Evolutionary conservation across 1,284 basidiomycete genomes (phyloP), one percentile per base, ranked within the genome.

Genomic region (Trichosporon faecale): DNA sequence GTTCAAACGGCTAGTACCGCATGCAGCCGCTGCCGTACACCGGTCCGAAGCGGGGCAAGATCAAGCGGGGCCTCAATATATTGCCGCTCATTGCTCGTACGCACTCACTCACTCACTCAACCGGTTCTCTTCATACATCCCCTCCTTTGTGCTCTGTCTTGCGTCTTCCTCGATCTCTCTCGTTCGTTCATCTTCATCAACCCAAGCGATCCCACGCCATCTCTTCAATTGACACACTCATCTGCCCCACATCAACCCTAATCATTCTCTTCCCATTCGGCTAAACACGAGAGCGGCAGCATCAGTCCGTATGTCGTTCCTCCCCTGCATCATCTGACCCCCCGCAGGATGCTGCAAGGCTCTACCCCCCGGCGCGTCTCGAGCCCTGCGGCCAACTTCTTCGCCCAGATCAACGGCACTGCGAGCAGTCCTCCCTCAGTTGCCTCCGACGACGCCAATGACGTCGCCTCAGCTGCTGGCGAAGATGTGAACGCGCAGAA

Each of bases 331-430:
- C 57, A 8, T 25, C 57, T 31, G 18, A 31, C 27, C 57, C n/a
- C n/a, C n/a, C 27, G 8, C 27, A 61, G 57, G 57, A 61, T 61
- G 57, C 57, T 61, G 57, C 57, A 61, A 61, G 57, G 57, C 57
- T 61, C 57, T n/a, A 61, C 57, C 4, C 57, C 57, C 29, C 57
- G 49, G 21, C 49, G 57, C 57, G 57, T 61, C 57, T 31, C 57
- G 29, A 61, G 57, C 57, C 27, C 57, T 16, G 57, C 57, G 57
- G 57, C 57, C 27, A 61, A 61, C 57, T 61, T 61, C 57, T 33
- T 61, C 18, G 57, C 57, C 9, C 57, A 61, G 29, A 29, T 61
- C 27, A 61, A 61, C 57, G 57, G 57, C 9, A 61, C 57, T 8
- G 9, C 57, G 8, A 31, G 57, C 57, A 61, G 57, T 21, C 29